phyloP scores from a whole-genome alignment of 768 basidiomycete species.

The Leccinellum luteum region DNA sequence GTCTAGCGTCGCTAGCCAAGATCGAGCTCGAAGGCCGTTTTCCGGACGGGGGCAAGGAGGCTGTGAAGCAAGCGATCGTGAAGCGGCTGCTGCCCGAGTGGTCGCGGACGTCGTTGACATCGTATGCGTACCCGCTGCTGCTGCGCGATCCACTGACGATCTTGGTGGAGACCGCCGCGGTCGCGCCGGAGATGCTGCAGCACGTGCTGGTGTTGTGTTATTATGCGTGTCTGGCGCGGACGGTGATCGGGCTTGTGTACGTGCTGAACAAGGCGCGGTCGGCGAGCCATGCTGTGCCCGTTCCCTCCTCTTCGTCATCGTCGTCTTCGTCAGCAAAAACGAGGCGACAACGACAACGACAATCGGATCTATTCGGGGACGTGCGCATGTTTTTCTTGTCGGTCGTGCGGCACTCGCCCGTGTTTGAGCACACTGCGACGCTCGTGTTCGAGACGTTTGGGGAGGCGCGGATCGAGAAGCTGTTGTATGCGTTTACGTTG shows the following conservation, averaged over 20 bases:
- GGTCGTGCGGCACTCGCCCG: slow-evolving; percentile 83
- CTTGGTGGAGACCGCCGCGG: slow-evolving; percentile 85
- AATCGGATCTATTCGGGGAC: slow-evolving; percentile 73
- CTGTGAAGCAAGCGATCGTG: slow-evolving; percentile 80
- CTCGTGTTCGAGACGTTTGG: slow-evolving; percentile 78
- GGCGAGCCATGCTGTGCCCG: slow-evolving; percentile 42
- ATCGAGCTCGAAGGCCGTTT: slow-evolving; percentile 63
- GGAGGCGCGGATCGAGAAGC: slow-evolving; percentile 79
- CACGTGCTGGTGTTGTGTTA: slow-evolving; percentile 88
- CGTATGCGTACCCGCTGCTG: slow-evolving; percentile 82
- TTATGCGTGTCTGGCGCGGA: slow-evolving; percentile 85
- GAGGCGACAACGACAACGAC: not conserved
- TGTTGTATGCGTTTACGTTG: slow-evolving; percentile 84
- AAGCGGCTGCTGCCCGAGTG: slow-evolving; percentile 90
- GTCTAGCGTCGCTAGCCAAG: slow-evolving; percentile 61
- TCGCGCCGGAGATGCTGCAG: slow-evolving; percentile 85
- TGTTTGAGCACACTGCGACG: slow-evolving; percentile 82
- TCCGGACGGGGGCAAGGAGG: slow-evolving; percentile 72
- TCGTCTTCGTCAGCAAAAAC: not conserved
- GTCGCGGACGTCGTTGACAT: slow-evolving; percentile 81
- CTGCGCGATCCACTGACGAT: slow-evolving; percentile 89
- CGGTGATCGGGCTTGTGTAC: slow-evolving; percentile 82
- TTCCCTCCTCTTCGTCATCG: not conserved
- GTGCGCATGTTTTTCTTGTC: slow-evolving; percentile 90
- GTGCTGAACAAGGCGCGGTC: slow-evolving; percentile 71